Percentiles rank a stretch among this genome's conserved stretches.
Conservation (phyloP, 2,329 filamentous ascomycete species). For the Cephalotrichum gorgonifer region DNA sequence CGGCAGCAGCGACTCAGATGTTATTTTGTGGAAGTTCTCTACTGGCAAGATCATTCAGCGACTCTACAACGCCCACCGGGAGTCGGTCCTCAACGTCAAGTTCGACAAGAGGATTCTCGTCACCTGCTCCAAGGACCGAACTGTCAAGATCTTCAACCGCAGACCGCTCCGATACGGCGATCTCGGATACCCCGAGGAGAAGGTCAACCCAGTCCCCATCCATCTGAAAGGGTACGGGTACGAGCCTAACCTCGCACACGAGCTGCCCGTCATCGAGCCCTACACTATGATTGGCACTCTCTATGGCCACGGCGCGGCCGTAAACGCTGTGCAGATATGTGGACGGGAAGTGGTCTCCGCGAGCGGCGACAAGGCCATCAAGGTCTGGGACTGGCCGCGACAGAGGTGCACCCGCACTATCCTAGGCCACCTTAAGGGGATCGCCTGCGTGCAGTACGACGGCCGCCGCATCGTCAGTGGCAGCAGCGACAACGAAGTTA, state of each 20-base stretch:
- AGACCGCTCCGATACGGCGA: constrained; percentile 52
- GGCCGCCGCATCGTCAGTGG: constrained; percentile 88
- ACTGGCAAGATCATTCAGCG: constrained; percentile 75
- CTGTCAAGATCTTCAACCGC: constrained; percentile 93
- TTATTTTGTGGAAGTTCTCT: constrained; percentile 90
- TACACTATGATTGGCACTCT: constrained; percentile 72
- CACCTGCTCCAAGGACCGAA: constrained; percentile 94
- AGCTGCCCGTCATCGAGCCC: constrained; percentile 45
- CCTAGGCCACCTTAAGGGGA: constrained; percentile 84
- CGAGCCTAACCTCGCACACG: constrained; percentile 31
- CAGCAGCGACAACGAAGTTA: constrained; percentile 91
- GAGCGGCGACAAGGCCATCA: constrained; percentile 87
- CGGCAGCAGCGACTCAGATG: constrained; percentile 82
- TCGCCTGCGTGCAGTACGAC: constrained; percentile 96
- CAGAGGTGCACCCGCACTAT: constrained; percentile 69
- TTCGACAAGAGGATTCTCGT: constrained; percentile 89
- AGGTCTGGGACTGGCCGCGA: constrained; percentile 84
- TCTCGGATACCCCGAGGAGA: constrained; percentile 35
- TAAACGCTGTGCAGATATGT: constrained; percentile 90
- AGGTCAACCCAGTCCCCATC: constrained; percentile 41
- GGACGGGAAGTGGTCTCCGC: constrained; percentile 85
- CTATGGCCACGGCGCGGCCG: constrained; percentile 78
- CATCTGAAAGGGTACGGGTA: constrained; percentile 45
- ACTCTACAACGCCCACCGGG: constrained; percentile 66
- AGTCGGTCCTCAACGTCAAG: constrained; percentile 86